Evolutionary conservation across 1,284 basidiomycete genomes (phyloP).

Genomic region (Ustanciosporium gigantosporum): DNA sequence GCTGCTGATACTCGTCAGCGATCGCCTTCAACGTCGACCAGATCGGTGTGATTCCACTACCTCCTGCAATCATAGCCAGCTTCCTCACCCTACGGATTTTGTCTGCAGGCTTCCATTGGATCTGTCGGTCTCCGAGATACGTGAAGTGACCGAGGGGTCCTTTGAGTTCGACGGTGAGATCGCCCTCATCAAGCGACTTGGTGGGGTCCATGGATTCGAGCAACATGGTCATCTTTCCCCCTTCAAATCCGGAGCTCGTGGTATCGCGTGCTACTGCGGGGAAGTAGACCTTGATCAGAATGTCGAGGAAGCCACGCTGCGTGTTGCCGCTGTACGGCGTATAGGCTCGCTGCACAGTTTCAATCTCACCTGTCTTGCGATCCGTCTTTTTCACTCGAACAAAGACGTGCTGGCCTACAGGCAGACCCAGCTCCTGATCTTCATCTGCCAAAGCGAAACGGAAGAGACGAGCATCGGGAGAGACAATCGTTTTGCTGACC

Average conservation of each 20-base stretch:
- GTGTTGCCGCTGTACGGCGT: conserved; percentile 67
- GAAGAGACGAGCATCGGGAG: conserved; percentile 67
- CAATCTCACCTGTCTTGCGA: conserved; percentile 63
- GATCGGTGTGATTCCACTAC: conserved; percentile 70
- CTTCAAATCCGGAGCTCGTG: conserved; percentile 41
- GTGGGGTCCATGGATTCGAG: conserved; percentile 64
- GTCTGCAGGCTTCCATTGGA: conserved; percentile 63
- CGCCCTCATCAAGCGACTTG: conserved; percentile 58
- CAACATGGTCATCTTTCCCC: conserved; percentile 69
- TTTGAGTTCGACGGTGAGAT: conserved; percentile 64
- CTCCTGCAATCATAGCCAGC: conserved; percentile 69
- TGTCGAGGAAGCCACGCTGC: conserved; percentile 65
- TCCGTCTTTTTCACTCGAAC: conserved; percentile 32
- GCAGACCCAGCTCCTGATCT: conserved; percentile 68
- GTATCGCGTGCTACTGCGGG: conserved; percentile 63
- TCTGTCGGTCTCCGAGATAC: conserved; percentile 65
- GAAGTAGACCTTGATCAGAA: conserved; percentile 68
- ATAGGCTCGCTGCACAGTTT: conserved; percentile 69
- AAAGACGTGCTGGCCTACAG: conserved; percentile 70
- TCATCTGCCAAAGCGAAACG: conserved; percentile 66
- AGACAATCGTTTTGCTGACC: conserved; percentile 63
- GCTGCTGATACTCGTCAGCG: conserved; percentile 63
- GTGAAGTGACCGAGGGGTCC: conserved; percentile 70
- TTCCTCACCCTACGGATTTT: conserved; percentile 61
- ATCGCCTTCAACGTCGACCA: conserved; percentile 62